phyloP scores from a whole-genome alignment of 352 stramenopile species.

The Pythium diclinum region DNA sequence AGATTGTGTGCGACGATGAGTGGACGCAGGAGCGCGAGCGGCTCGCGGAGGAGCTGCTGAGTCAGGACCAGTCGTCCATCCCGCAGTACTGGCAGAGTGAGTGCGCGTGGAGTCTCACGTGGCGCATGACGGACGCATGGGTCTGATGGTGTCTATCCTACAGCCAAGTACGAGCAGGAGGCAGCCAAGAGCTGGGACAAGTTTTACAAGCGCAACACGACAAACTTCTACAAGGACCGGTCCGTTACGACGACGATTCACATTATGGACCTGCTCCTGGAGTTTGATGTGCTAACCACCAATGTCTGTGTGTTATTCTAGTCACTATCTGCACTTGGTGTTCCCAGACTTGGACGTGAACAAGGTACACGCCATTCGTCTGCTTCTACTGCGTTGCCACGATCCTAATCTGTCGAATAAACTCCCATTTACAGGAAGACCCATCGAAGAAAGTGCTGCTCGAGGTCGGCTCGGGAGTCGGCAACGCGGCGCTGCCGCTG shows the following conservation, averaged over 20 bases:
- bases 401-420: not conserved
- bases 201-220: conserved; percentile 93
- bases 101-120: conserved; percentile 5
- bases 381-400: not conserved
- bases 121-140: conserved; percentile 5
- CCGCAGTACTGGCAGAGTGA: conserved; percentile 76
- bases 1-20: conserved; percentile 74
- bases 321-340: conserved; percentile 91
- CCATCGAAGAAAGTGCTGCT: conserved; percentile 71
- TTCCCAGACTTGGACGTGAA: conserved; percentile 85
- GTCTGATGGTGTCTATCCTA: conserved; percentile 13
- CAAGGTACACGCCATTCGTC: conserved; percentile 26
- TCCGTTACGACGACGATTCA: conserved; percentile 14
- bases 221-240: conserved; percentile 95
- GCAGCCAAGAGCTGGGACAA: conserved; percentile 90
- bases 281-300: not conserved
- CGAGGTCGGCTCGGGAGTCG: conserved; percentile 95
- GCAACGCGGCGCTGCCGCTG: conserved; percentile 93
- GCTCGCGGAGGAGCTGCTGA: conserved; percentile 62
- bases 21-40: conserved; percentile 80
- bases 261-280: not conserved
- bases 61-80: conserved; percentile 76
- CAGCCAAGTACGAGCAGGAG: conserved; percentile 81
- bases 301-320: conserved; percentile 7
- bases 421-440: conserved; percentile 17